Evolutionary conservation across 768 basidiomycete genomes (phyloP).

Genomic region (Pholiota molesta): DNA sequence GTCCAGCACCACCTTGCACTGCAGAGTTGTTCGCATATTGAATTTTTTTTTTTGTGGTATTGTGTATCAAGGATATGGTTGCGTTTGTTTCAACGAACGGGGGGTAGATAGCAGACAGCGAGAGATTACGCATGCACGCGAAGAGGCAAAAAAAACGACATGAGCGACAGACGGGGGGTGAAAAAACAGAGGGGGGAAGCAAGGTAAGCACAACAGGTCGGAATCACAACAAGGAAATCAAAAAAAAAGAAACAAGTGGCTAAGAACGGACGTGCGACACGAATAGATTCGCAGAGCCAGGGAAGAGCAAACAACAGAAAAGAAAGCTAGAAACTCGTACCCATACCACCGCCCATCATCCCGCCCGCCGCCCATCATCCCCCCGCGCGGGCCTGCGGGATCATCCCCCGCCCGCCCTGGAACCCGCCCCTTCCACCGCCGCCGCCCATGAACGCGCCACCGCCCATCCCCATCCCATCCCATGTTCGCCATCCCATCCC

Average conservation of each 20-base stretch:
- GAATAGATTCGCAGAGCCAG: constrained; percentile 18
- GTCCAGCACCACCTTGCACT: constrained; percentile 43
- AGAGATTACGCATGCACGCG: neutral
- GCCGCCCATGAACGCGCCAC: constrained; percentile 49
- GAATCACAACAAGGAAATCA: constrained; percentile 7
- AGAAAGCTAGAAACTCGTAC: constrained; percentile 56
- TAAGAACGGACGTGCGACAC: neutral
- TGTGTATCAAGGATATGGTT: constrained; percentile 4
- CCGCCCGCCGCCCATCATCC: constrained; percentile 56
- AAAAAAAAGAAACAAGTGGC: constrained; percentile 17
- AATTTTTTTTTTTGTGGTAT: neutral
- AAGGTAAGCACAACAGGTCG: constrained; percentile 45
- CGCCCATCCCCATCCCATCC: constrained; percentile 18
- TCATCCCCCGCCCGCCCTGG: constrained; percentile 41
- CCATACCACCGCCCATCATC: constrained; percentile 64
- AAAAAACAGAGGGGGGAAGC: constrained; percentile 8
- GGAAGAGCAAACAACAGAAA: constrained; percentile 9
- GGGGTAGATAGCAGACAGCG: neutral
- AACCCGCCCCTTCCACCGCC: constrained; percentile 40
- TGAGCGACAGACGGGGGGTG: constrained; percentile 20
- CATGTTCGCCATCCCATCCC: constrained; percentile 27
- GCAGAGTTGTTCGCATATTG: constrained; percentile 44
- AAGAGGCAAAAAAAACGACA: constrained; percentile 2
- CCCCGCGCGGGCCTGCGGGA: constrained; percentile 53
- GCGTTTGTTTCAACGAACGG: too few relatives aligned